These are phyloP conservation scores for Colletotrichum echinochloae DNA, from an alignment of 2,329 filamentous ascomycete genomes.

Conservation along the genomic window DNA sequence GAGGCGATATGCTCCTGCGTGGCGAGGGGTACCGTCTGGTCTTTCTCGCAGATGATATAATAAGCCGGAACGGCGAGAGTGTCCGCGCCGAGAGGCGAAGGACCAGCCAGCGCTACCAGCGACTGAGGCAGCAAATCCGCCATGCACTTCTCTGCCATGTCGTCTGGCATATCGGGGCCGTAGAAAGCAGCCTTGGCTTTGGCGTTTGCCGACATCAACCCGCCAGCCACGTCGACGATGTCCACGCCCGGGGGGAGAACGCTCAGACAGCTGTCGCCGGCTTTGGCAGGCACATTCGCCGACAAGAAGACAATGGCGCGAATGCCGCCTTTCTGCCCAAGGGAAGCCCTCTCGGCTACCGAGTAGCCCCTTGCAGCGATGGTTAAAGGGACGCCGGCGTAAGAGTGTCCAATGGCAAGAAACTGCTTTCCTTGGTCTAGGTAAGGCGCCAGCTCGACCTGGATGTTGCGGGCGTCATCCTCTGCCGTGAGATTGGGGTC, in stretches of 20 bases:
- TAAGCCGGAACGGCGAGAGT: conserved; percentile 14
- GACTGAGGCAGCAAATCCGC: conserved; percentile 22
- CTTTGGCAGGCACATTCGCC: conserved; percentile 18
- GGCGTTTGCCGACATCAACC: conserved; percentile 11
- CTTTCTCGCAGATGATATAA: conserved; percentile 30
- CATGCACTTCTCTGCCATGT: conserved; percentile 11
- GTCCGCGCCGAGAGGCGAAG: not conserved
- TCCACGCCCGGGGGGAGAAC: conserved; percentile 21
- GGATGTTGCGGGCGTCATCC: conserved; percentile 24
- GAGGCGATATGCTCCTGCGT: conserved; percentile 19
- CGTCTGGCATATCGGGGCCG: conserved; percentile 25
- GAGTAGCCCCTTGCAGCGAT: conserved; percentile 21
- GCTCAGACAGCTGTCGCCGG: conserved; percentile 20
- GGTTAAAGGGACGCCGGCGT: conserved; percentile 13
- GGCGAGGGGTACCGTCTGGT: conserved; percentile 10
- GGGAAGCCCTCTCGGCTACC: conserved; percentile 1
- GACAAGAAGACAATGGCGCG: conserved; percentile 12
- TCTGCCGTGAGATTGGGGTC: conserved; percentile 8
- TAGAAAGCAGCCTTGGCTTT: conserved; percentile 28
- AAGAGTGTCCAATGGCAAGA: conserved; percentile 24
- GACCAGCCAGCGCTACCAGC: not conserved
- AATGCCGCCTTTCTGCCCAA: conserved; percentile 13
- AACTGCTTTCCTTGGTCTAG: conserved; percentile 21
- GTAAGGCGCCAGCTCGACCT: conserved; percentile 3
- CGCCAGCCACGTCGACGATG: conserved; percentile 13